Conservation (phyloP, 768 basidiomycete species). For the Megacollybia marginata region DNA sequence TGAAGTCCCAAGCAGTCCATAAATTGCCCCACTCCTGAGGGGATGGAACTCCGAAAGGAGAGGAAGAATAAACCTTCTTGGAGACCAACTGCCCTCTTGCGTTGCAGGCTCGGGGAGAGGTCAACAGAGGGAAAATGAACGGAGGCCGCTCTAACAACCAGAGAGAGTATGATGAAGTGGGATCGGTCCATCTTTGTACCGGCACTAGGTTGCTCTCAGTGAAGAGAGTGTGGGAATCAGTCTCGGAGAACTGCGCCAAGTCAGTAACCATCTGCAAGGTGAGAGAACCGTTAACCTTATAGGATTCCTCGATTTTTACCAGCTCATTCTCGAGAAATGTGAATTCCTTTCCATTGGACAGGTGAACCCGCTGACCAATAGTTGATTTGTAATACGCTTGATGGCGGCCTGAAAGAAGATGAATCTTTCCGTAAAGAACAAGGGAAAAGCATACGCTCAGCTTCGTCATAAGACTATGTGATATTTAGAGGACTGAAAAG, state of each 20-base stretch:
- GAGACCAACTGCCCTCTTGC: constrained; percentile 13
- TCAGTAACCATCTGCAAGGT: background rate
- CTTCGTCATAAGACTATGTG: too few species aligned
- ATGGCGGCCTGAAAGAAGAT: constrained; percentile 53
- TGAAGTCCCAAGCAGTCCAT: constrained; percentile 86
- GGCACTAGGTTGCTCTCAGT: constrained; percentile 70
- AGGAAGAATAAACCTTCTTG: constrained; percentile 18
- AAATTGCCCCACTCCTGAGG: constrained; percentile 73
- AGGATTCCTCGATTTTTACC: constrained; percentile 79
- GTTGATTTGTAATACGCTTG: constrained; percentile 79
- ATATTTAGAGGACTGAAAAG: too few species aligned
- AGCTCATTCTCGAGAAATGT: constrained; percentile 65
- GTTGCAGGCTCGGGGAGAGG: constrained; percentile 24
- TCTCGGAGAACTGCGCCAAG: constrained; percentile 62
- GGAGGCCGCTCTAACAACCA: constrained; percentile 88
- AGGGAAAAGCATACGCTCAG: background rate
- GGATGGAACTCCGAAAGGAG: constrained; percentile 64
- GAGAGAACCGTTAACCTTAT: constrained; percentile 52
- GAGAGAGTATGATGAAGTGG: constrained; percentile 63
- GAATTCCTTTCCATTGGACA: constrained; percentile 34
- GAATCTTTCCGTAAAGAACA: too few species aligned
- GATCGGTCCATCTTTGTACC: constrained; percentile 70
- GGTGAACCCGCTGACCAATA: constrained; percentile 50
- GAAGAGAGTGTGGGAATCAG: constrained; percentile 66
- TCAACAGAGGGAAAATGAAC: constrained; percentile 65